Evolutionary conservation across 768 basidiomycete species (phyloP), one percentile per base, ranked within the genome.

Genomic region (Podaxis mareebaensis): DNA sequence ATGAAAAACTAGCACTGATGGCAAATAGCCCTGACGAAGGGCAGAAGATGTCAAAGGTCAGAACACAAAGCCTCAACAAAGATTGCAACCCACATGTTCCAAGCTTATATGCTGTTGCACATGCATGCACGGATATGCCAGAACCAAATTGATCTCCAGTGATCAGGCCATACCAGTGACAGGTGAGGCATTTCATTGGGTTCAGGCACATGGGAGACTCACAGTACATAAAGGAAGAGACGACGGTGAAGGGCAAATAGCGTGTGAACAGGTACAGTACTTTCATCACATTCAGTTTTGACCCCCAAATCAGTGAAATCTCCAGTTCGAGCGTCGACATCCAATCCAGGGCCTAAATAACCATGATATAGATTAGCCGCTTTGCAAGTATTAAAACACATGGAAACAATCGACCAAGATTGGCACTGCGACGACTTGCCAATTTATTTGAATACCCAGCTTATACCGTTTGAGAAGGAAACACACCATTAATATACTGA

Each of bases 301-400:
- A 44, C 10, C 6, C 8, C 60, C 60, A 61, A 12, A 61, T n/a
- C 3, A 61, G 60, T 17, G 52, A 53, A 13, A 61, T 33, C n/a
- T 58, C 57, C 57, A 58, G n/a, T 4, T 58, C 44, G 46, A 58
- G 44, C 3, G n/a, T 48, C 6, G 30, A 22, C 13, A 58, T 30
- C 57, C 57, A 58, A 4, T 58, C 57, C 3, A 58, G 24, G 26
- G 30, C 56, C 56, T 57, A 36, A 33, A 33, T 15, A 40, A 15
- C 15, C 11, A 13, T 26, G 26, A 26, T 26, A 17, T 48, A 48
- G 7, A 22, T 26, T 26, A 26, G 15, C 7, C 20, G 22, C 3
- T 17, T 8, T 22, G n/a, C 20, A 48, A 8, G 11, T 17, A 22
- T 26, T 26, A 26, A 26, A 17, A 48, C 8, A 22, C n/a, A 17